Evolutionary conservation across 2,329 filamentous ascomycete genomes (phyloP), one percentile per base, ranked within the genome.

Genomic region (Verruconis gallopava): DNA sequence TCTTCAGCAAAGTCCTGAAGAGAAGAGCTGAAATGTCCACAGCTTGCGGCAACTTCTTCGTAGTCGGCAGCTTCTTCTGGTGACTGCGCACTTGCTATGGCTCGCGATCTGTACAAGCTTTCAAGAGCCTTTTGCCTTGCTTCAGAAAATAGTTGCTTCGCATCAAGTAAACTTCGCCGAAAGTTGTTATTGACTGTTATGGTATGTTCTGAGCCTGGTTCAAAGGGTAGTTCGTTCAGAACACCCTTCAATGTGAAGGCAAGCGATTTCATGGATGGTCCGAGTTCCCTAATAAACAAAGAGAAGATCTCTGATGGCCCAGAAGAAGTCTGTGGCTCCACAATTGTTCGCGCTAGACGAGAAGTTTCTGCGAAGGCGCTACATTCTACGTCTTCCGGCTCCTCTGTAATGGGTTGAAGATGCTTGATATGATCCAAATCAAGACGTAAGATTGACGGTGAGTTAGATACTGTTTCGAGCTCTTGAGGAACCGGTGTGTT

Each of bases 31-130:
- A 96, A 98, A 60, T 96, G 88, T 0, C 91, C 89, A 54, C 91
- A 98, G 44, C 88, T 93, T n/a, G 91, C 89, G 32, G 89, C 88
- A 9, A 96, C 88, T 60, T 98, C 91, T 58, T 98, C 91, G 44
- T 94, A 86, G 58, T 96, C 91, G 2, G 89, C 91, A 55, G 93
- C 81, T 5, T 89, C 72, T 47, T 81, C 81, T 40, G 85, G 71
- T 0, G 81, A 79, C 33, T 77, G 72, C 3, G 77, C 67, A 44
- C 75, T 75, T 9, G 75, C 75, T 30, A 86, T 68, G 51, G 86
- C 79, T 46, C 86, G 85, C 40, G 75, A 82, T 48, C 74, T 77
- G 59, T 98, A 96, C 1, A 98, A 69, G 44, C 81, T 72, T 44
- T 78, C 71, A 4, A 98, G 66, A 0, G 91, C 86, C 38, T 81